Base-by-base conservation (phyloP, 1,284 basidiomycete genomes). In the Clitocybe nebularis region DNA sequence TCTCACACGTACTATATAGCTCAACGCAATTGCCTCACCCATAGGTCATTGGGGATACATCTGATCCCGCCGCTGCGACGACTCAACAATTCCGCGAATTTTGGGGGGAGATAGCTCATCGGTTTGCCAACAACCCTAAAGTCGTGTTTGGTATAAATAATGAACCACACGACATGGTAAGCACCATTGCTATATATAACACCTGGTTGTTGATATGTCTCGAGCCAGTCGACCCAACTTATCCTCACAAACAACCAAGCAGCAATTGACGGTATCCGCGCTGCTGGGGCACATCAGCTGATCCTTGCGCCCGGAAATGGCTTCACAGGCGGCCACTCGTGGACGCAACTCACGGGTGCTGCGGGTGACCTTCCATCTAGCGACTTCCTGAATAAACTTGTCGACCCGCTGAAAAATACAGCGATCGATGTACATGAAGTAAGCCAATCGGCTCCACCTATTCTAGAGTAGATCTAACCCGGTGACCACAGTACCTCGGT, bases 381-480 rank as follows among this genome's bases (percentile, higher is more conserved):
- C 34, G 64, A 70, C 17, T 71, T 68, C 45, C 34, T 74, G 57
- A 63, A 68, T 36, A 62, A 62, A 49, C 52, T 74, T 2, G 50
- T 57, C 2, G 70, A 74, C 49, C 69, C 71, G 1, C 23, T 67
- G 10, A 53, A 59, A 9, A 74, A 74, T 44, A 63, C 62, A 0
- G 71, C 69, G 4, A 70, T 74, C 39, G 70, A 74, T 51, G 56
- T 72, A 19, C 70, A 74, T 46, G 71, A 74, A 59, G 62, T 64
- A 25, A 16, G 54, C 38, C 16, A 11, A n/a, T 24, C 0, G 28
- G 20, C n/a, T n/a, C n/a, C n/a, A n/a, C n/a, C n/a, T n/a, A n/a
- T n/a, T n/a, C n/a, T n/a, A n/a, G n/a, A n/a, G n/a, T n/a, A n/a
- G n/a, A n/a, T n/a, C n/a, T n/a, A n/a, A 1, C 14, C 13, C 19